These are phyloP conservation scores for Groenewaldozyma tartarivorans DNA, from an alignment of 805 yeast genomes.

Conservation along the genomic window DNA sequence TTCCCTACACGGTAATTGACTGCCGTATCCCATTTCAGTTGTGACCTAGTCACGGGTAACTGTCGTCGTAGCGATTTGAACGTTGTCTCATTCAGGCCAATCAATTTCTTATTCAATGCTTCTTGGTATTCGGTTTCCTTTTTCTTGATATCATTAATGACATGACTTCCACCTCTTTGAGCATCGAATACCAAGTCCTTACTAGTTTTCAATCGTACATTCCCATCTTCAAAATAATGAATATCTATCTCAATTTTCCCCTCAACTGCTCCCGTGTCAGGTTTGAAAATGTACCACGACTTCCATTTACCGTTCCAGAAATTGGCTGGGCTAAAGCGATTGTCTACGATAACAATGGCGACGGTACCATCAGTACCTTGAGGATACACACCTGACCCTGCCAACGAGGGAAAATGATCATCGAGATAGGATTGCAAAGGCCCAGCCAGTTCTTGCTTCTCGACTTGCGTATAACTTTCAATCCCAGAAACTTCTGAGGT, in stretches of 20 bases:
- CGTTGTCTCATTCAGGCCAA: constrained; percentile 63
- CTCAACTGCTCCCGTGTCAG: constrained; percentile 25
- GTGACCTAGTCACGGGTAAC: constrained; percentile 83
- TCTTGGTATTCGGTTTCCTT: constrained; percentile 55
- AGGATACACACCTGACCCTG: constrained; percentile 37
- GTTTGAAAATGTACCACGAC: constrained; percentile 46
- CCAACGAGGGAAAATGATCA: constrained; percentile 58
- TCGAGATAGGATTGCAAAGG: constrained; percentile 37
- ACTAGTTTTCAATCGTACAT: constrained; percentile 61
- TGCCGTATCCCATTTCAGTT: constrained; percentile 91
- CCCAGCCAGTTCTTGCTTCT: constrained; percentile 10
- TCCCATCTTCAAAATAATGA: constrained; percentile 95
- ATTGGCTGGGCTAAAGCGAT: constrained; percentile 62
- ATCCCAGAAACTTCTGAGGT: constrained; percentile 1
- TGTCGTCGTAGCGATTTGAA: constrained; percentile 85
- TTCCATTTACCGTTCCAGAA: constrained; percentile 88
- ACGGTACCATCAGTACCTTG: constrained; percentile 17
- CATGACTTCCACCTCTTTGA: constrained; percentile 19
- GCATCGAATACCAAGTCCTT: constrained; percentile 17
- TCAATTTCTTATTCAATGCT: constrained; percentile 51
- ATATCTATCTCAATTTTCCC: constrained; percentile 62
- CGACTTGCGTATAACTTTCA: constrained; percentile 1
- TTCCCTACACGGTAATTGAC: constrained; percentile 75
- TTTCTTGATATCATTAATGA: constrained; percentile 39
- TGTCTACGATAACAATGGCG: constrained; percentile 55